Conservation (phyloP, 345 rosid species). For the Brassica rapa region DNA sequence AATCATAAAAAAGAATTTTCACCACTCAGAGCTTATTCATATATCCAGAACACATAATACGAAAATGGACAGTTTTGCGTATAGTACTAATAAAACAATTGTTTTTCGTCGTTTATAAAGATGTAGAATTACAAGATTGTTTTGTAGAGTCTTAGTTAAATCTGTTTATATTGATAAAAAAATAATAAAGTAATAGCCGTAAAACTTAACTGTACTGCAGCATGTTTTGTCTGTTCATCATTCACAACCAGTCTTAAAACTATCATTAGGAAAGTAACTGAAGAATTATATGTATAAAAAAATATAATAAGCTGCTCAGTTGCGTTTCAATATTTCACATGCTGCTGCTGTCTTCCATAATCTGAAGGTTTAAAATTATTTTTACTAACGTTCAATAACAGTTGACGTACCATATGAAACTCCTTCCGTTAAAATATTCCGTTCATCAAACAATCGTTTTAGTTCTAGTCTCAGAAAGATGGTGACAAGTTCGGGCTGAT, state of each 20-base stretch:
- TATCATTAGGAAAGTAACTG: neutral
- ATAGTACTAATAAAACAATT: no score
- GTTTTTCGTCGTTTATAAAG: no score
- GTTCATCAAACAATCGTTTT: neutral
- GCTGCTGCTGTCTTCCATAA: neutral
- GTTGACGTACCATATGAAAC: neutral
- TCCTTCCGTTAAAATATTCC: neutral
- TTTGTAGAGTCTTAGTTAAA: no score
- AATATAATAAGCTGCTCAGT: neutral
- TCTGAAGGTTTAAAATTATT: neutral
- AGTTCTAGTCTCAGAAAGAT: neutral
- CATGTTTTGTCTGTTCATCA: slow-evolving; percentile 4
- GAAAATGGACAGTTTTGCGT: no score
- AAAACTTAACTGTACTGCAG: neutral
- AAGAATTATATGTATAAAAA: neutral
- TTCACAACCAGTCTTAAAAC: neutral
- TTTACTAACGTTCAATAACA: neutral
- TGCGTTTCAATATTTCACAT: neutral
- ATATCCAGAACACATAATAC: no score
- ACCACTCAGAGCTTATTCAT: no score
- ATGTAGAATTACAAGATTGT: no score
- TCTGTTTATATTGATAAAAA: no score
- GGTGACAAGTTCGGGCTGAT: neutral
- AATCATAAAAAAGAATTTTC: no score
- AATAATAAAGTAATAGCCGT: neutral